phyloP scores from a whole-genome alignment of 2,329 filamentous ascomycete genomes.

The Aureobasidium namibiae region DNA sequence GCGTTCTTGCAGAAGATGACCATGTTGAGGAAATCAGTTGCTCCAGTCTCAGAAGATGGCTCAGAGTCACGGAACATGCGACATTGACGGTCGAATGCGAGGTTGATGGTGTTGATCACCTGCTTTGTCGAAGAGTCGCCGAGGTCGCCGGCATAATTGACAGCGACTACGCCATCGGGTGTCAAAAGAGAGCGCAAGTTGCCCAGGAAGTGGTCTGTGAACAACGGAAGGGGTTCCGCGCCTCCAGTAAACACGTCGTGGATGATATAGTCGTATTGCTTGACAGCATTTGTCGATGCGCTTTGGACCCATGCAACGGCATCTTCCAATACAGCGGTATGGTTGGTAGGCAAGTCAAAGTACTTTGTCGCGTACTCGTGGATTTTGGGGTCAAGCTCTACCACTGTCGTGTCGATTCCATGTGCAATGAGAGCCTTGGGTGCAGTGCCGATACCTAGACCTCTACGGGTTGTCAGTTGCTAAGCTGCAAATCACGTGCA shows the following conservation, averaged over 20 bases:
- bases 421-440: slow-evolving; percentile 80
- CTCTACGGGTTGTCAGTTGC: slow-evolving; percentile 41
- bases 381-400: slow-evolving; percentile 89
- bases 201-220: slow-evolving; percentile 75
- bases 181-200: slow-evolving; percentile 64
- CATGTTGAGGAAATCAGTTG: slow-evolving; percentile 81
- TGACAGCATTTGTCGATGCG: slow-evolving; percentile 7
- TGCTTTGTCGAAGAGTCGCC: slow-evolving; percentile 65
- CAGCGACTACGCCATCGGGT: slow-evolving; percentile 74
- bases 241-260: slow-evolving; percentile 98
- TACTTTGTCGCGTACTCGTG: slow-evolving; percentile 75
- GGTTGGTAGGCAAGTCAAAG: slow-evolving; percentile 70
- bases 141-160: slow-evolving; percentile 94
- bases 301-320: slow-evolving; percentile 60
- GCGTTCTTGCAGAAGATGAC: slow-evolving; percentile 69
- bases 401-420: slow-evolving; percentile 84
- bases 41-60: slow-evolving; percentile 21
- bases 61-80: slow-evolving; percentile 79
- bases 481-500: background rate
- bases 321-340: slow-evolving; percentile 73
- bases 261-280: slow-evolving; percentile 78
- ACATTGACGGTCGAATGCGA: slow-evolving; percentile 73
- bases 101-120: slow-evolving; percentile 71
- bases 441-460: slow-evolving; percentile 85
- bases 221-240: slow-evolving; percentile 79